Base-by-base conservation (phyloP, 1,139 yeast genomes). In the Yamadazyma taylorii region DNA sequence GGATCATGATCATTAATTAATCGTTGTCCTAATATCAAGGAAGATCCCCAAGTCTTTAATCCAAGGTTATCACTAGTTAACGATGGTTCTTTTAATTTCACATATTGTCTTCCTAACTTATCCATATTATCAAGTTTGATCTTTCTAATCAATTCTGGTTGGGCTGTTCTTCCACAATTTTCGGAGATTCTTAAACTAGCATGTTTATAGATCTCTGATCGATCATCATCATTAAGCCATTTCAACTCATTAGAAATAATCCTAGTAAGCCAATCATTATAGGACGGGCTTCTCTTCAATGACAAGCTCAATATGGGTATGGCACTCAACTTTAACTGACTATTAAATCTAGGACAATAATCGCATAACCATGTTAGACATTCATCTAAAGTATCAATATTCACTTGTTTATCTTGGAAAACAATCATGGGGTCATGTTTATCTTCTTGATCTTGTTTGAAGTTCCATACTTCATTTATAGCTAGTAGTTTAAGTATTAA, bases 1-100 rank as follows among this genome's bases (percentile, higher is more conserved):
- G n/a, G n/a, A n/a, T n/a, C n/a, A n/a, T n/a, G n/a, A n/a, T n/a
- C n/a, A n/a, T n/a, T n/a, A n/a, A n/a, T n/a, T 5, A 85, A 55
- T 33, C 82, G 61, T 36, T 78, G 74, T 1, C 94, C 74, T 15
- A 92, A 63, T 2, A 87, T 72, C 23, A 86, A 63, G 0, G 97
- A 80, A 0, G 97, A 85, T 0, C 97, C 98, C 98, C 98, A 92
- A 0, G 98, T 92, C 48, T 90, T 89, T 55, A 88, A 71, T 0
- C 98, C 98, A 23, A 92, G 63, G 45, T 85, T 85, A 57, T 92
- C 98, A 34, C 79, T 78, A 0, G 96, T 87, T 43, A 92, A 63
- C 0, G 95, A 80, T 0, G 97, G 97, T 55, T 92, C 98, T 41
- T 74, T 73, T 24, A 92, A 60, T 17, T 55, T 48, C 1, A 86